Base-by-base conservation (phyloP, 768 basidiomycete genomes). In the Paxillus rubicundulus region DNA sequence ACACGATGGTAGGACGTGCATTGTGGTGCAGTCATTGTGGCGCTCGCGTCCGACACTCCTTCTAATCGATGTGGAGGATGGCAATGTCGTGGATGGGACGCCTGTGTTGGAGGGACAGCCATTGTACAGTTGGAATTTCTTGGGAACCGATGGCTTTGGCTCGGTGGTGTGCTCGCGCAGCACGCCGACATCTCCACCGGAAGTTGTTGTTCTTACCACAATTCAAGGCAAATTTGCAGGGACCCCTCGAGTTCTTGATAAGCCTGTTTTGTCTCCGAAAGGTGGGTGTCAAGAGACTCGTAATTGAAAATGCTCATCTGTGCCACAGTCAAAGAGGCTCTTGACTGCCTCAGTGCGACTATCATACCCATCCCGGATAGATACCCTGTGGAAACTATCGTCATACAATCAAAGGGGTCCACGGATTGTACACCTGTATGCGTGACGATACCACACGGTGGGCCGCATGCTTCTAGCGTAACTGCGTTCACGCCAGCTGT, bases 391-490 rank as follows among this genome's bases (percentile, higher is more conserved):
- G 82, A 87, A 64, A 79, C 80, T 0, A 78, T 87, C 12, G 64
- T 87, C 10, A 66, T 86, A 17, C 70, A 70, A 39, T 66, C 71
- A 0, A 61, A 63, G 8, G 55, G 54, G 38, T 47, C 37, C 7
- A 61, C 44, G 5, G 20, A 53, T n/a, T 62, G 53, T 2, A 63
- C 63, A 17, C 72, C 72, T 2, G 75, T 78, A 17, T 85, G 76
- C 47, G 69, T 89, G 45, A 78, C 77, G 0, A 62, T 72, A 13
- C 76, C 77, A 7, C 87, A 87, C 53, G 86, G 86, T 9, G 86
- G 86, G 2, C 86, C 86, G 0, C 85, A 87, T 59, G 72, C 61
- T 0, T 71, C 74, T 1, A 70, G 60, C 3, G 75, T 74, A 0
- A 82, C 79, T 0, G 71, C 74, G 0, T 89, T 84, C 58, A 67